Percentiles rank a stretch among this genome's conserved stretches.
Conservation (phyloP, 1,139 yeast species). For the Pichia sp. region DNA sequence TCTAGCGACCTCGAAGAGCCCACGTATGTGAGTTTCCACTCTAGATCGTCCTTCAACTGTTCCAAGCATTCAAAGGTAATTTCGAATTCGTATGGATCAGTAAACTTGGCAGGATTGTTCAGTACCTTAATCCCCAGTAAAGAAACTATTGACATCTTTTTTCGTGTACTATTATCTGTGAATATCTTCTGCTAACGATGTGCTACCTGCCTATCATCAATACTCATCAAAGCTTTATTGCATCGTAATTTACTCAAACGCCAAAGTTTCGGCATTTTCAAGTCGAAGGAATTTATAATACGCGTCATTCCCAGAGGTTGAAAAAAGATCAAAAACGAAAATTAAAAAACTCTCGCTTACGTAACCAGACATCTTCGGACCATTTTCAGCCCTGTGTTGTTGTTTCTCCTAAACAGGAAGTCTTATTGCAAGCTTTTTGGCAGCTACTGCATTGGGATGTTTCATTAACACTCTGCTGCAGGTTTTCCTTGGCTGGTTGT, state of each 20-base stretch:
- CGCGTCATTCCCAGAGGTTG: too few species aligned
- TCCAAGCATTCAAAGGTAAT: constrained; percentile 96
- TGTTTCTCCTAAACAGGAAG: not conserved
- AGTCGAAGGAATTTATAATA: too few species aligned
- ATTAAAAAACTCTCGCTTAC: not conserved
- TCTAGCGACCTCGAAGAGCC: constrained; percentile 91
- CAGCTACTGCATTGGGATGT: constrained; percentile 8
- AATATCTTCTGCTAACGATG: too few species aligned
- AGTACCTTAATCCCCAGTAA: constrained; percentile 85
- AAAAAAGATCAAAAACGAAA: too few species aligned
- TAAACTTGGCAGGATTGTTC: constrained; percentile 91
- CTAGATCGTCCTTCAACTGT: constrained; percentile 86
- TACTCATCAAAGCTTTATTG: too few species aligned
- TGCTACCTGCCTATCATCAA: too few species aligned
- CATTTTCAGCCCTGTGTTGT: not conserved
- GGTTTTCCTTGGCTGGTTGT: not conserved
- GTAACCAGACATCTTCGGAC: not conserved
- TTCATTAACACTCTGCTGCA: not conserved
- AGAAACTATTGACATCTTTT: constrained; percentile 80
- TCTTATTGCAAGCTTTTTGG: not conserved
- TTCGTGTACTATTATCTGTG: not conserved
- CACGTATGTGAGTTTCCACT: constrained; percentile 95
- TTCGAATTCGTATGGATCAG: constrained; percentile 92
- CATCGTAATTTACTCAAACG: too few species aligned
- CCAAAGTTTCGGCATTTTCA: too few species aligned